These are phyloP conservation scores for Clonostachys sp. DNA, from an alignment of 2,329 filamentous ascomycete genomes.

Conservation along the genomic window DNA sequence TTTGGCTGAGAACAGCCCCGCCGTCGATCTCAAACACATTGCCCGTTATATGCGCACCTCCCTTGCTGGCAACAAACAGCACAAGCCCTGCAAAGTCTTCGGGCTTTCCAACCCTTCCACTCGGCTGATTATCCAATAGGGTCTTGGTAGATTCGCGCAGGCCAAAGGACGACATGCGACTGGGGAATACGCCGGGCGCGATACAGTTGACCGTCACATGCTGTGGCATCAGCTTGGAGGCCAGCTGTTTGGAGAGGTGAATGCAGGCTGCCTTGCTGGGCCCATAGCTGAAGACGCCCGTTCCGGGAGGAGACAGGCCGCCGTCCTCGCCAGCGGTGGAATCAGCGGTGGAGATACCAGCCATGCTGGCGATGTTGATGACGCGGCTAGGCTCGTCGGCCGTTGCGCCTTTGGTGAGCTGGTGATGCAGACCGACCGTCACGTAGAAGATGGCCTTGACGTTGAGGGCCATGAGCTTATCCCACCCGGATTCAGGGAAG, in stretches of 20 bases:
- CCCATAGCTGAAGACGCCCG: slow-evolving; percentile 65
- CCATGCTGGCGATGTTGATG: slow-evolving; percentile 64
- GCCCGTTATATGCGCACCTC: too few species aligned
- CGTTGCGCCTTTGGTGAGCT: slow-evolving; percentile 48
- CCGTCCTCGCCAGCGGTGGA: too few species aligned
- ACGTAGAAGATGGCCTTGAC: slow-evolving; percentile 66
- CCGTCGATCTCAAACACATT: too few species aligned
- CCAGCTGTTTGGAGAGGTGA: slow-evolving; percentile 59
- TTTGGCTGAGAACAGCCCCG: too few species aligned
- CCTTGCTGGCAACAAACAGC: too few species aligned
- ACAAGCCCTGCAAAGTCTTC: too few species aligned
- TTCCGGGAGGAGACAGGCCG: slow-evolving; percentile 20
- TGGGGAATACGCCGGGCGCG: slow-evolving; percentile 66
- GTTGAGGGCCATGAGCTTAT: slow-evolving; percentile 45
- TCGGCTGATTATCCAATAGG: too few species aligned
- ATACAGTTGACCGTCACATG: slow-evolving; percentile 64
- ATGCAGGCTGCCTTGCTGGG: slow-evolving; percentile 60
- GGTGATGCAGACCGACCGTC: slow-evolving; percentile 56
- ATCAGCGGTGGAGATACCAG: slow-evolving; percentile 51
- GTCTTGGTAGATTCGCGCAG: too few species aligned
- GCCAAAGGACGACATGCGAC: slow-evolving; percentile 62
- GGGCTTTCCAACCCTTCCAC: too few species aligned
- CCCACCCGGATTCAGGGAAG: too few species aligned
- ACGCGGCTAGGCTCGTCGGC: slow-evolving; percentile 45
- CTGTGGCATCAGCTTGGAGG: slow-evolving; percentile 44